phyloP scores from a whole-genome alignment of 441 rosid genomes.

The Biscutella laevigata region DNA sequence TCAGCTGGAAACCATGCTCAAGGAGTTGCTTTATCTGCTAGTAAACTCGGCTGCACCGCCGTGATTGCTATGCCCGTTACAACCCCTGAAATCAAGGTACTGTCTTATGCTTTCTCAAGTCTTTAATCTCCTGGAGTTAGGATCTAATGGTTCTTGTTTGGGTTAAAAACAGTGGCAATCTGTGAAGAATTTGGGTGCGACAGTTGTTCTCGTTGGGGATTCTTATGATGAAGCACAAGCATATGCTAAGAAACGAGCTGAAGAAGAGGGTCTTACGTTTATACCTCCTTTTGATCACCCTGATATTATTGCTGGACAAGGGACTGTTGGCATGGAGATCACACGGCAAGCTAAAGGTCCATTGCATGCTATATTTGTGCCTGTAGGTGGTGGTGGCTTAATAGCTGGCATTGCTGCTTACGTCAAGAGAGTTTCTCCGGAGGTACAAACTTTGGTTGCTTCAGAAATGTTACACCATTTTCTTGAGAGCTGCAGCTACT shows the following conservation, averaged over 20 bases:
- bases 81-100: slow-evolving; percentile 88
- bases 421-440: slow-evolving; percentile 75
- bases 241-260: slow-evolving; percentile 62
- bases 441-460: slow-evolving; percentile 37
- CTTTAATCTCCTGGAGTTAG: background rate
- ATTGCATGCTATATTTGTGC: slow-evolving; percentile 85
- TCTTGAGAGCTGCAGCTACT: slow-evolving; percentile 1
- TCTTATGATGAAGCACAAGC: slow-evolving; percentile 86
- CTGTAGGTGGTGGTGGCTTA: slow-evolving; percentile 95
- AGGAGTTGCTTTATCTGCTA: slow-evolving; percentile 89
- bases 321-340: slow-evolving; percentile 95
- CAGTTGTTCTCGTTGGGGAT: slow-evolving; percentile 75
- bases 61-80: slow-evolving; percentile 85
- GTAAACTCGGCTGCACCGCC: slow-evolving; percentile 58
- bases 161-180: slow-evolving; percentile 56
- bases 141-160: slow-evolving; percentile 7
- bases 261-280: slow-evolving; percentile 63
- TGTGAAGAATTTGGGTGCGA: slow-evolving; percentile 70
- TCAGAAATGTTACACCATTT: no score
- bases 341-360: slow-evolving; percentile 65
- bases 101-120: background rate
- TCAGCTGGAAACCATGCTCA: slow-evolving; percentile 99
- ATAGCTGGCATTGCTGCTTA: slow-evolving; percentile 97
- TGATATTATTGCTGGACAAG: slow-evolving; percentile 85
- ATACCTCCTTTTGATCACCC: slow-evolving; percentile 97